Conservation (phyloP, 176 grass and related monocot species). For the Lolium multiflorum region DNA sequence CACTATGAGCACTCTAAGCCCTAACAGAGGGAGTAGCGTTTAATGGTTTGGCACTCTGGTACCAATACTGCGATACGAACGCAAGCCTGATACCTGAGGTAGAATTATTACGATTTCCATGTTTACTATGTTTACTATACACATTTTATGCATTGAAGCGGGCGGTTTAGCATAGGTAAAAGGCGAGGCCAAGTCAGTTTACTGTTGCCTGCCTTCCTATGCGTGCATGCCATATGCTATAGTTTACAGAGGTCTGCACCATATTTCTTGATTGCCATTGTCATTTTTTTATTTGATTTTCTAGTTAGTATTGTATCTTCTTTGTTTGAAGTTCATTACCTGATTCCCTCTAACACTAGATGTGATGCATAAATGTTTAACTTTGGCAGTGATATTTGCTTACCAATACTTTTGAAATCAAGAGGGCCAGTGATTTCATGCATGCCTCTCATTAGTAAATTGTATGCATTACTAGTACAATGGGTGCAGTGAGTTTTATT, state of each 20-base stretch:
- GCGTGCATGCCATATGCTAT: not conserved
- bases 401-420: constrained; percentile 5
- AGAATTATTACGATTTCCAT: not conserved
- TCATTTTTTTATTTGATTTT: not conserved
- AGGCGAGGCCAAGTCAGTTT: not conserved
- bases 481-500: not conserved
- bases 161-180: not conserved
- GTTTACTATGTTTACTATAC: not conserved
- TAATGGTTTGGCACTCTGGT: not conserved
- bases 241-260: not conserved
- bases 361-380: not conserved
- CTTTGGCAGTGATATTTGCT: not conserved
- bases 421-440: not conserved
- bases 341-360: not conserved
- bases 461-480: not conserved
- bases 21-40: too few relatives aligned
- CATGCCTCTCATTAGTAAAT: not conserved
- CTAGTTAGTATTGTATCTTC: not conserved
- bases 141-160: not conserved
- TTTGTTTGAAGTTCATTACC: not conserved
- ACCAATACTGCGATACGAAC: not conserved
- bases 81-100: not conserved
- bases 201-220: not conserved
- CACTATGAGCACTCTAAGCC: too few relatives aligned
- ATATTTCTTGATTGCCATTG: not conserved